Conservation (phyloP, 2,329 filamentous ascomycete genomes). For the Periconia macrospinosa region DNA sequence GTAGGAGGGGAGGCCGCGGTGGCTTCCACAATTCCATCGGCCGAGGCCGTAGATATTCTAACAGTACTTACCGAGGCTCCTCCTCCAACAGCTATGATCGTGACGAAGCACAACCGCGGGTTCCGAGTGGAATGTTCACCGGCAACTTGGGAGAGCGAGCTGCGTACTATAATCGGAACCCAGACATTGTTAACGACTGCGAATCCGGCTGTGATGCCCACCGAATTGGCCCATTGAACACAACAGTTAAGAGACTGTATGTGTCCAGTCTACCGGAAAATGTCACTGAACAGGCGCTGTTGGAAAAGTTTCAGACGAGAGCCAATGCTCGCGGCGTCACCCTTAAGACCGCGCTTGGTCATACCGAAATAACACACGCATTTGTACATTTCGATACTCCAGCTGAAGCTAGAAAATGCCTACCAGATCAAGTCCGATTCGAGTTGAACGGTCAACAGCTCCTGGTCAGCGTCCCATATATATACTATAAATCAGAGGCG, state of each 20-base stretch:
- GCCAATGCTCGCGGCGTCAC: background rate
- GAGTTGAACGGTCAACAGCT: conserved; percentile 2
- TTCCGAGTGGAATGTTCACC: background rate
- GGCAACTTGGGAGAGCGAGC: background rate
- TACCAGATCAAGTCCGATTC: conserved; percentile 1
- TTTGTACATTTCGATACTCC: conserved; percentile 7
- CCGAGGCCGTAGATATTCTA: conserved; percentile 26
- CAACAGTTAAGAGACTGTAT: conserved; percentile 28
- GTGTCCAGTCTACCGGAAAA: conserved; percentile 25
- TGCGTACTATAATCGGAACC: conserved; percentile 1
- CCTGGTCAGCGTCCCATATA: conserved; percentile 12
- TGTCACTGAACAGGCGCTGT: conserved; percentile 14
- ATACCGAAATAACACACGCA: conserved; percentile 1
- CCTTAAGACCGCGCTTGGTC: background rate
- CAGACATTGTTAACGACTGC: conserved; percentile 19
- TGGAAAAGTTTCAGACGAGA: conserved; percentile 5
- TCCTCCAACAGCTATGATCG: conserved; percentile 11
- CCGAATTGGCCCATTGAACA: conserved; percentile 36
- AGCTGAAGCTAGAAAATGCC: conserved; percentile 11
- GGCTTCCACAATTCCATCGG: conserved; percentile 13
- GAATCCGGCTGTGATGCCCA: conserved; percentile 24
- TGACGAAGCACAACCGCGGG: background rate
- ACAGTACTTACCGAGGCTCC: conserved; percentile 6
- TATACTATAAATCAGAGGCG: conserved; percentile 3
- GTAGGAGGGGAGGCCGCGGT: conserved; percentile 16